Percentiles rank a stretch among this genome's conserved stretches.
phyloP scores from a whole-genome alignment of 495 filamentous ascomycete species.

The Rusavskia elegans region DNA sequence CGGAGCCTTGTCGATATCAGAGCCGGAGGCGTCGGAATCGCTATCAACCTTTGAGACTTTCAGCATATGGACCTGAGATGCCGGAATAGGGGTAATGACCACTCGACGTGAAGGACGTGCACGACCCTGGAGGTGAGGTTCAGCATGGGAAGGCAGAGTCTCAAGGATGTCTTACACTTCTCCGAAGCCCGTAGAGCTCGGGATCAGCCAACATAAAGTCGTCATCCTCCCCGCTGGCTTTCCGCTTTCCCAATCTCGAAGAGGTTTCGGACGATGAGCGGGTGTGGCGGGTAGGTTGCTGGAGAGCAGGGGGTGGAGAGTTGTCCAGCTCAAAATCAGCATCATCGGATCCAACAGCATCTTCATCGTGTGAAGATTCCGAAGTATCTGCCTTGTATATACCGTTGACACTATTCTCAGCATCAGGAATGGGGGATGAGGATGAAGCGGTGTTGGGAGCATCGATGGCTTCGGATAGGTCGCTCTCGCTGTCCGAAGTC shows the following conservation, averaged over 20 bases:
- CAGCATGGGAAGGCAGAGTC: constrained; percentile 10
- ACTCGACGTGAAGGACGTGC: constrained; percentile 35
- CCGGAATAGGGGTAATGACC: constrained; percentile 12
- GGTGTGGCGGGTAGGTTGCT: constrained; percentile 29
- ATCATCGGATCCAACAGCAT: constrained; percentile 62
- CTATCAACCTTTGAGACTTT: constrained; percentile 45
- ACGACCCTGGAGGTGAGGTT: constrained; percentile 25
- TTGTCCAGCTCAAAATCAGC: constrained; percentile 62
- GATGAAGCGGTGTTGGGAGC: constrained; percentile 17
- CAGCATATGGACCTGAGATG: not conserved
- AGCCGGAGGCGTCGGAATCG: constrained; percentile 59
- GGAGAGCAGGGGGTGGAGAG: constrained; percentile 35
- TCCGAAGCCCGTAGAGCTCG: constrained; percentile 84
- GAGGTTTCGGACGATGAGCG: constrained; percentile 54
- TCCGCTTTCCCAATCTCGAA: constrained; percentile 55
- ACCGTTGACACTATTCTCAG: constrained; percentile 9
- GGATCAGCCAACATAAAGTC: constrained; percentile 80
- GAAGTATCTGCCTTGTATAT: constrained; percentile 24
- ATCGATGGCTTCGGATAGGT: constrained; percentile 33
- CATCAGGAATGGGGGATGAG: constrained; percentile 12
- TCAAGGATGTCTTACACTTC: constrained; percentile 53
- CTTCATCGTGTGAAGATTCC: constrained; percentile 39
- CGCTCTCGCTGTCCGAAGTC: constrained; percentile 35
- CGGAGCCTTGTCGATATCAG: constrained; percentile 31
- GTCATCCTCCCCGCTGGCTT: constrained; percentile 52